Base-by-base conservation (phyloP, 805 yeast genomes). In the Ogataea pini region DNA sequence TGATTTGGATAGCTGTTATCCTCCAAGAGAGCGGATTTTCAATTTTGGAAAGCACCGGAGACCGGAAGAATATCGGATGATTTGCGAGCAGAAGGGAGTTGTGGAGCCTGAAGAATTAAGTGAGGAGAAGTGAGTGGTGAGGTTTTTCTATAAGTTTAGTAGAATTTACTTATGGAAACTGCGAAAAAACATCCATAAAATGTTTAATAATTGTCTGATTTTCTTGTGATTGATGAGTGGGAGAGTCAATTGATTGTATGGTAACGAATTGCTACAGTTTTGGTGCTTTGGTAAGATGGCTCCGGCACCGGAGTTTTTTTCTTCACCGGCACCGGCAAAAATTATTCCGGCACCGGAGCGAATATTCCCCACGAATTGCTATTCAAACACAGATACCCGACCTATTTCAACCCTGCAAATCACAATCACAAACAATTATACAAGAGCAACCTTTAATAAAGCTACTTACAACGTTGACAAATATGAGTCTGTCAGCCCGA, bases 371-470 rank as follows among this genome's bases (percentile, higher is more conserved):
- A 37, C 24, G n/a, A n/a, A 17, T 5, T 14, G 31, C 10, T 22
- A 14, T 22, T 22, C 8, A 22, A 22, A 22, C 25, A 22, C 25
- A 20, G 5, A 20, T 36, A 10, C 8, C 7, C 19, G 8, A 8
- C 19, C 13, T 4, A 7, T 32, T 32, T 4, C 7, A 7, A 12
- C 18, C 36, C 33, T n/a, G 8, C 33, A 29, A 10, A 7, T 29
- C 33, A 6, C 6, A 10, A 12, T 9, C 7, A 29, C 12, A 29
- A 29, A 10, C 33, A 29, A 29, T 5, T 6, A 10, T 7, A 17
- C 16, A 40, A 85, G 85, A 90, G 68, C 89, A 0, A 75, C 86
- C 1, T 85, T 76, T 58, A 70, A 83, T 1, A 73, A 75, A 5
- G 44, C 63, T 2, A 62, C 69, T 22, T 86, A 78, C 60, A 66